Percentiles rank a stretch among this genome's conserved stretches.
Conservation (phyloP, 768 basidiomycete species). For the Podaxis sp. region DNA sequence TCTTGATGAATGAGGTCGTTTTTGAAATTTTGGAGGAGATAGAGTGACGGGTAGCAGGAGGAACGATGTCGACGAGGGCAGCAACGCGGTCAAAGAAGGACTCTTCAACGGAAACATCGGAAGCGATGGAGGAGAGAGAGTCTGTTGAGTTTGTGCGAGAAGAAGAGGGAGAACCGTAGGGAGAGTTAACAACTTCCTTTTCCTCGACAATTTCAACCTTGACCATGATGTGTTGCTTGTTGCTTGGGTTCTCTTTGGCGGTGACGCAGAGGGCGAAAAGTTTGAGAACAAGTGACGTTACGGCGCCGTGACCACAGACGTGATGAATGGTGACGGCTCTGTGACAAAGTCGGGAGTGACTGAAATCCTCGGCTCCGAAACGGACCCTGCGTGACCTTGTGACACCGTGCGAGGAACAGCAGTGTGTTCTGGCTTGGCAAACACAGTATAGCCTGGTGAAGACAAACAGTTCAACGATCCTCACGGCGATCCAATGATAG, state of each 20-base stretch:
- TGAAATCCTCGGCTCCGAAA: constrained; percentile 13
- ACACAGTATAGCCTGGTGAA: constrained; percentile 1
- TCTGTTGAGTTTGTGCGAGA: constrained; percentile 69
- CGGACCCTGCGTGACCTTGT: constrained; percentile 11
- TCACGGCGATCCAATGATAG: background rate
- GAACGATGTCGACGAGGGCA: constrained; percentile 94
- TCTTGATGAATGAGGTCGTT: constrained; percentile 64
- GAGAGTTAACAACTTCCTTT: constrained; percentile 67
- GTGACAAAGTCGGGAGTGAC: constrained; percentile 16
- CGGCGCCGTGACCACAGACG: background rate
- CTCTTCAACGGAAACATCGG: constrained; percentile 73
- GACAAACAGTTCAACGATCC: background rate
- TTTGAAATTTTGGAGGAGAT: constrained; percentile 61
- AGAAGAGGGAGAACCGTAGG: constrained; percentile 73
- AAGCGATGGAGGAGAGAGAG: constrained; percentile 79
- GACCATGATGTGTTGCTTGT: constrained; percentile 60
- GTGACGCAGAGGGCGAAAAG: constrained; percentile 23
- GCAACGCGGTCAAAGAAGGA: constrained; percentile 82
- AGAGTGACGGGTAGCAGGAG: constrained; percentile 82
- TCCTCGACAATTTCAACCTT: constrained; percentile 89
- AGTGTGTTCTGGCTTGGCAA: constrained; percentile 11
- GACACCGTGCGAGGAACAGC: constrained; percentile 2
- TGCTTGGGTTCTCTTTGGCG: constrained; percentile 17
- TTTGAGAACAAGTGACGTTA: constrained; percentile 13
- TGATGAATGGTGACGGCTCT: constrained; percentile 11